A percentile compares a stretch with the other conserved stretches of the same genome.
Conservation (phyloP, 306 rosid genomes). For the Betula pendula region DNA sequence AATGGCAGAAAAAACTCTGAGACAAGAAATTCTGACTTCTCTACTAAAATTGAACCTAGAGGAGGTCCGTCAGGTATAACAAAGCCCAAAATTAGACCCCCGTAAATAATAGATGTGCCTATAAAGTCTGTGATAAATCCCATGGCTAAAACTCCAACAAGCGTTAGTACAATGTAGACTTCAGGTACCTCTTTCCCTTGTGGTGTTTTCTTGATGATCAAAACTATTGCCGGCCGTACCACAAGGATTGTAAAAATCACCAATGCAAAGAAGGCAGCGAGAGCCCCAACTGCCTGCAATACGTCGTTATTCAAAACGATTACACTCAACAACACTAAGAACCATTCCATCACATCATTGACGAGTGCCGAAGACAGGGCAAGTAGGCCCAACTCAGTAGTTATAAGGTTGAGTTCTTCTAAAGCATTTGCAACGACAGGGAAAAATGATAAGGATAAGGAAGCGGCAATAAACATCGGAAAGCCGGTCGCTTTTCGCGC, state of each 20-base stretch:
- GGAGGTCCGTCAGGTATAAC: conserved; percentile 37
- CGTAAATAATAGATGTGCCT: conserved; percentile 4
- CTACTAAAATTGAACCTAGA: conserved; percentile 25
- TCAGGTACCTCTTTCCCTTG: conserved; percentile 28
- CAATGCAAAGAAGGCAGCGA: background rate
- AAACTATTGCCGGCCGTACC: conserved; percentile 17
- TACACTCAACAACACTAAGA: background rate
- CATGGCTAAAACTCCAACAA: conserved; percentile 23
- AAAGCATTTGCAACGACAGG: conserved; percentile 29
- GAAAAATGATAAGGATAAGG: conserved; percentile 22
- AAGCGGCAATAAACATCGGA: conserved; percentile 1
- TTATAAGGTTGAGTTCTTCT: conserved; percentile 30
- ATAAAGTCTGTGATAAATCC: background rate
- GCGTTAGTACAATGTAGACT: background rate
- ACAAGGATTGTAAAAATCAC: background rate
- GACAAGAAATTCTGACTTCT: conserved; percentile 21
- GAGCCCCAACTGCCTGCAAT: background rate
- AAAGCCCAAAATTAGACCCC: conserved; percentile 26
- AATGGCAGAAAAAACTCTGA: conserved; percentile 26
- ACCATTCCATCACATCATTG: conserved; percentile 26
- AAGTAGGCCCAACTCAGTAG: conserved; percentile 38
- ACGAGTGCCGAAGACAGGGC: conserved; percentile 29
- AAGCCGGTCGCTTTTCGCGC: background rate
- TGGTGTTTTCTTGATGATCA: conserved; percentile 22
- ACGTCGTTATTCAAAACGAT: background rate